Base-by-base conservation (phyloP, 345 rosid genomes). In the Dipteronia dyeriana region DNA sequence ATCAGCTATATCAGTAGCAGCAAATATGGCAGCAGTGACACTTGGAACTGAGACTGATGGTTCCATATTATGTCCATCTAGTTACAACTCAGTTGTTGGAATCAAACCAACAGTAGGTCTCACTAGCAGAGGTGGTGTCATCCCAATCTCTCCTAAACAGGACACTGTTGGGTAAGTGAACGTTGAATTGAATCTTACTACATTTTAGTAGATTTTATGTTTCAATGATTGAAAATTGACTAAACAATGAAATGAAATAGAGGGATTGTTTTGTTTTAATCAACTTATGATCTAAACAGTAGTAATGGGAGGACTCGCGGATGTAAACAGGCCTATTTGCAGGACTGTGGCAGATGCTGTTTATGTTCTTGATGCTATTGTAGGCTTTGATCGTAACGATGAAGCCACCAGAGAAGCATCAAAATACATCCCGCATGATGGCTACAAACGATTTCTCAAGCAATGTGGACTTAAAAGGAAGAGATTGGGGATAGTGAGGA, bases 261-360 rank as follows among this genome's bases (percentile, higher is more conserved):
- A 34, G 38, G 38, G 38, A 34, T 34, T 34, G 38, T 34, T 34
- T 34, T 34, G 38, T 34, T 34, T 74, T 45, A 68, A 76, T 9
- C 61, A 75, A 43, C 71, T 63, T 34, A 34, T 34, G 3, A 56
- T 7, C 6, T 2, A 3, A 8, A 26, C 8, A 9, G 51, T 51
- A 54, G 54, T 53, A 53, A 41, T 2, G 45, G 38, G 2, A 68
- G 71, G 39, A 71, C 73, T 57, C 3, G 66, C 68, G 38, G 5
- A 34, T 34, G 59, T 5, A 62, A 4, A 73, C 82, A 91, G 95
- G 87, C 91, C 95, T 0, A 85, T 91, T 1, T 78, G 86, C 59
- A 79, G 88, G 82, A 89, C 91, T 7, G 90, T 91, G 41, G 54
- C 90, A 3, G 91, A 89, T 70, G 87, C 95, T 22, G 90, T 89